Base-by-base conservation (phyloP, 2,329 filamentous ascomycete genomes). In the Verticillium tricorpus region DNA sequence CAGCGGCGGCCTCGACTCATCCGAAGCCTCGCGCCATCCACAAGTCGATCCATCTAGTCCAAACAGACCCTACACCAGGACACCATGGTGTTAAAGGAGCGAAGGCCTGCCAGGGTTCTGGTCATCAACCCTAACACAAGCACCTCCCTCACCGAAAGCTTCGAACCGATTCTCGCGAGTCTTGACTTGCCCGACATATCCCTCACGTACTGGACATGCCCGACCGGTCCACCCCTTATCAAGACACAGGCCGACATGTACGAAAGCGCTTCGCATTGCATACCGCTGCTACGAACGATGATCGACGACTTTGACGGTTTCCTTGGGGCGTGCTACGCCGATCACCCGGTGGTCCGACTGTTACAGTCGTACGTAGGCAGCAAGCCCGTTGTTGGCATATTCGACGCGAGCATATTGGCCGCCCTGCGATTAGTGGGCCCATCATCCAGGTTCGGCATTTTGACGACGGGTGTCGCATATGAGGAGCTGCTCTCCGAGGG, bases 111-210 rank as follows among this genome's bases (percentile, higher is more conserved):
- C 45, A 58, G 63, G 32, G 57, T 64, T 12, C 56, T 64, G 55
- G 63, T 64, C 61, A 59, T 64, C 60, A 64, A 64, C 59, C 63
- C 63, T 6, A 64, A 64, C 56, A 62, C 58, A 12, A 62, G 61
- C 56, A 31, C 37, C 3, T 52, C 52, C 56, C 40, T 62, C 22
- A 64, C 63, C 22, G 56, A 64, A 31, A 55, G 34, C 0, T 62
- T 64, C 63, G 35, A 55, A 35, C 61, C 63, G 4, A 61, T 61
- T n/a, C 56, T 64, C 19, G 59, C 63, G 12, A 50, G 55, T 14
- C 59, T 64, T 7, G 9, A 19, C 12, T 34, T 64, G 19, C 57
- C 63, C 28, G 52, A 59, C 52, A 28, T 50, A 12, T 45, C 55
- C 22, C 32, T 64, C 45, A 56, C 58, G 5, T 64, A 64, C 59